Evolutionary conservation across 805 yeast genomes (phyloP).

Genomic region (Yarrowia deformans): DNA sequence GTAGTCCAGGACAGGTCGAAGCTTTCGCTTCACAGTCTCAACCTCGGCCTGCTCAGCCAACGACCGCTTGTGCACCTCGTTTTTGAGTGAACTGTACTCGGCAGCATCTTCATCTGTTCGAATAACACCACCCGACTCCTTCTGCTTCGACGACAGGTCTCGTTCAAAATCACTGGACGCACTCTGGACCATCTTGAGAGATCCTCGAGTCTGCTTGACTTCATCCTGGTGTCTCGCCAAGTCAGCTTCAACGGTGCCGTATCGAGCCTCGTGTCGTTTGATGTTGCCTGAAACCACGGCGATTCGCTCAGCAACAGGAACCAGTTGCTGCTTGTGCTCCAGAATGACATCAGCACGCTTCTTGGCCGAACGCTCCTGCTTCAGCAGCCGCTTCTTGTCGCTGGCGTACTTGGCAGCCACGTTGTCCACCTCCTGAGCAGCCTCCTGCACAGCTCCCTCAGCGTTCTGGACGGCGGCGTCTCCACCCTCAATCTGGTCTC

Average conservation of each 20-base stretch:
- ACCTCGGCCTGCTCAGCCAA: conserved; percentile 42
- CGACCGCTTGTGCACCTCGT: conserved; percentile 37
- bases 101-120: conserved; percentile 2
- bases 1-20: conserved; percentile 37
- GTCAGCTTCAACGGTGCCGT: conserved; percentile 7
- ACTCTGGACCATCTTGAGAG: conserved; percentile 22
- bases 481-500: conserved; percentile 45
- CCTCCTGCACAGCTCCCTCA: conserved; percentile 43
- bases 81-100: conserved; percentile 36
- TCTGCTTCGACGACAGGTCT: conserved; percentile 29
- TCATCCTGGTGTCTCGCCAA: conserved; percentile 14
- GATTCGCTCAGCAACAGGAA: conserved; percentile 26
- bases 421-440: conserved; percentile 16
- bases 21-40: conserved; percentile 41
- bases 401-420: conserved; percentile 29
- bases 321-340: conserved; percentile 34
- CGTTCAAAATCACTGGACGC: conserved; percentile 43
- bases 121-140: conserved; percentile 30
- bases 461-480: conserved; percentile 41
- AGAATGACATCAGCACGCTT: background rate
- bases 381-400: conserved; percentile 14
- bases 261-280: conserved; percentile 23
- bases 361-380: conserved; percentile 26
- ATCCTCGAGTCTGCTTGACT: conserved; percentile 31
- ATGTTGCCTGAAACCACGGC: conserved; percentile 23